These are phyloP conservation scores for Jackrogersella minutella DNA, from an alignment of 495 filamentous ascomycete species.

Conservation along the genomic window DNA sequence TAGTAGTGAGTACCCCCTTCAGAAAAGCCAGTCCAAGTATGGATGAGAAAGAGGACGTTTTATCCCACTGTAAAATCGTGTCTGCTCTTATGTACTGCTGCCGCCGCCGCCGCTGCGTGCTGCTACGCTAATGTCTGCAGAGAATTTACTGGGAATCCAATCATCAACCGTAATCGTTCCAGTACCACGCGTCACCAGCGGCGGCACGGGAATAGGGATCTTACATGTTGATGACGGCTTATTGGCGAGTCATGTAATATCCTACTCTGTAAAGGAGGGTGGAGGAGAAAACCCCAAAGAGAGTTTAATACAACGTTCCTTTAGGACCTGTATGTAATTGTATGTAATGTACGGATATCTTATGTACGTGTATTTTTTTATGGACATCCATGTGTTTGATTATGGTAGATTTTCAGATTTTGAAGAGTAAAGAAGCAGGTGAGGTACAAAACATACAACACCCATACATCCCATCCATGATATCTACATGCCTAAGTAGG, in stretches of 20 bases:
- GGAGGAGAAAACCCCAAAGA: constrained; percentile 1
- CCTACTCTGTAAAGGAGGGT: neutral
- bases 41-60: neutral
- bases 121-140: constrained; percentile 35
- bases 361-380: neutral
- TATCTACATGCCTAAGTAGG: neutral
- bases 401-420: no score
- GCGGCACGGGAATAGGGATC: constrained; percentile 36
- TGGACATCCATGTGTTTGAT: neutral
- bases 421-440: no score
- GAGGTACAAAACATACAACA: no score
- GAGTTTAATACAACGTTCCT: constrained; percentile 35
- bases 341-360: neutral
- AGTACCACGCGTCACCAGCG: constrained; percentile 35
- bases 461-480: no score
- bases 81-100: constrained; percentile 13
- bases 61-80: constrained; percentile 33
- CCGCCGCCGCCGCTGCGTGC: no score
- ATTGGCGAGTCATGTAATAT: constrained; percentile 30
- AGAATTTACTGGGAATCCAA: constrained; percentile 37
- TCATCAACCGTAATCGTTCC: constrained; percentile 32
- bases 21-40: neutral
- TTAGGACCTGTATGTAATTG: neutral
- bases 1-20: no score
- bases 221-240: constrained; percentile 39